These are phyloP conservation scores for Casuarina equisetifolia DNA, from an alignment of 306 rosid genomes.

Conservation along the genomic window DNA sequence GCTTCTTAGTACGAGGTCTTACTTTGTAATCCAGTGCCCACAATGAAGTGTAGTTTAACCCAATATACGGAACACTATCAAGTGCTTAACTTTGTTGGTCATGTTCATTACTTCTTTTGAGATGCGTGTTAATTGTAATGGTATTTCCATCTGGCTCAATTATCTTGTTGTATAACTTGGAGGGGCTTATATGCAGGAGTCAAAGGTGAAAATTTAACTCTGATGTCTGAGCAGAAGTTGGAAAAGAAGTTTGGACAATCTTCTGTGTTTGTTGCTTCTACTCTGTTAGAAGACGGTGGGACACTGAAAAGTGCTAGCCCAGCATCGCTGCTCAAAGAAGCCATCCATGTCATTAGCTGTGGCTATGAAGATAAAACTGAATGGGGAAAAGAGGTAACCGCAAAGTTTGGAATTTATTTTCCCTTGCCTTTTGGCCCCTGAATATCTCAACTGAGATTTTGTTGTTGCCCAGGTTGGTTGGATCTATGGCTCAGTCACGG, in stretches of 20 bases:
- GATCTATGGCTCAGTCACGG: slow-evolving; percentile 75
- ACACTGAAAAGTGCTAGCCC: slow-evolving; percentile 38
- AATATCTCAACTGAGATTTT: background rate
- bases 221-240: slow-evolving; percentile 35
- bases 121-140: background rate
- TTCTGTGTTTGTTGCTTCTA: slow-evolving; percentile 60
- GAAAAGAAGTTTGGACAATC: slow-evolving; percentile 72
- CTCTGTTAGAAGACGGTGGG: slow-evolving; percentile 48
- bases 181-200: slow-evolving; percentile 29
- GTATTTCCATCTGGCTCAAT: slow-evolving; percentile 2
- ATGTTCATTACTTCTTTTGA: too few species aligned
- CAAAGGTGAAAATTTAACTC: slow-evolving; percentile 30
- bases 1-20: slow-evolving; percentile 6
- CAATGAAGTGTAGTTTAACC: background rate
- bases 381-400: slow-evolving; percentile 81
- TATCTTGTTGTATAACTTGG: slow-evolving; percentile 15
- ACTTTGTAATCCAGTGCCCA: background rate
- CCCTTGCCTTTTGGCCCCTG: background rate
- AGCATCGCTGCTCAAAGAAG: slow-evolving; percentile 62
- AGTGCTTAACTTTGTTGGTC: background rate
- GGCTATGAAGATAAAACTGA: slow-evolving; percentile 75
- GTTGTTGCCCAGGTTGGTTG: slow-evolving; percentile 59
- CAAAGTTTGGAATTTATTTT: background rate
- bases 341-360: slow-evolving; percentile 78
- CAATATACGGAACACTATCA: background rate